Evolutionary conservation across 441 rosid species (phyloP), one percentile per base, ranked within the genome.

Genomic region (Pelargonium australe): DNA sequence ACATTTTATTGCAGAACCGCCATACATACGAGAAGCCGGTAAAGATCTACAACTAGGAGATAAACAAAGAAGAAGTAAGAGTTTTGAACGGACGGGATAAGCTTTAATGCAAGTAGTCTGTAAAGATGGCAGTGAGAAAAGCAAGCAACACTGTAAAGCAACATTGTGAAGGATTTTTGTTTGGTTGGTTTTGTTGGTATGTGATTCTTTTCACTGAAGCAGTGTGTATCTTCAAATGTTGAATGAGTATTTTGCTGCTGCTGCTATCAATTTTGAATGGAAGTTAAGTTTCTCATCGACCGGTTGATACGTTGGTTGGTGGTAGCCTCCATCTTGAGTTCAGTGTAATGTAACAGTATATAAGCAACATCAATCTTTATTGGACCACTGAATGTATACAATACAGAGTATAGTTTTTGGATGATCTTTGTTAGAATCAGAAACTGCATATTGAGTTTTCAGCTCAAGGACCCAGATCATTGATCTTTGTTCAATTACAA

Each of bases 11-110:
- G 81, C 86, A 87, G 92, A 84, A 83, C 68, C 92, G 88, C 66
- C 86, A 85, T 70, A 68, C 90, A 5, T 81, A 71, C 12, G 87
- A 84, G 81, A 87, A 84, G 80, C 83, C 92, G 9, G 88, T 87
- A 72, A 85, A 83, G 77, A 87, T 87, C 79, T 81, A 78, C 82
- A 81, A 81, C 66, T 85, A 77, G 85, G 66, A 64, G 47, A 40
- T 53, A 53, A 45, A 45, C 51, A 1, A 53, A 53, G 60, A 16
- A 7, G 12, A 20, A 20, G 23, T 10, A 2, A 45, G 12, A 45
- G 51, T 13, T 10, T 13, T 45, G 51, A 45, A 12, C 12, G 14
- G 51, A 45, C n/a, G 51, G 51, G 61, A 23, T 55, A 16, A 20
- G 62, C 31, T 60, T 60, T 60, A 60, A 31, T 25, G 37, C 64